Evolutionary conservation across 2,329 filamentous ascomycete genomes (phyloP).

Genomic region (Arthrobotrys pseudoclavata): DNA sequence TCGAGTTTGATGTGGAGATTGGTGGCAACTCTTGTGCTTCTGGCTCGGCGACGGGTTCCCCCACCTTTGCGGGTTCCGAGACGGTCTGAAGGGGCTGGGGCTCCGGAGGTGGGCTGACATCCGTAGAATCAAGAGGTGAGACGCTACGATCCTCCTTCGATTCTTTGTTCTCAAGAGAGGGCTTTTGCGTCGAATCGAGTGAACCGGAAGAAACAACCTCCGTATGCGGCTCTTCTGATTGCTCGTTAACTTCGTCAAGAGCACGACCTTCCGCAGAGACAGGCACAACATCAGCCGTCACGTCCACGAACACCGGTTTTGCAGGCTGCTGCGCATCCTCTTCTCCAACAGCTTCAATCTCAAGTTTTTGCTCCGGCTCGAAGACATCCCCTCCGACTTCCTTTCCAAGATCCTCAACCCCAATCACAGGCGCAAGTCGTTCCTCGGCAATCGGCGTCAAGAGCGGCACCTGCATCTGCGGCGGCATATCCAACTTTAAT

Average conservation of each 20-base stretch:
- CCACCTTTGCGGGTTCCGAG: neutral
- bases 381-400: neutral
- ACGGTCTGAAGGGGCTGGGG: neutral
- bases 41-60: neutral
- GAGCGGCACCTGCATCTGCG: slow-evolving; percentile 24
- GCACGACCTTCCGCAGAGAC: neutral
- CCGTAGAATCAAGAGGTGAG: neutral
- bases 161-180: neutral
- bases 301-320: neutral
- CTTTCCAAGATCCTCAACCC: neutral
- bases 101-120: neutral
- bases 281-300: neutral
- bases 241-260: neutral
- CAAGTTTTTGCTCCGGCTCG: neutral
- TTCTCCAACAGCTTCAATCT: neutral
- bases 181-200: neutral
- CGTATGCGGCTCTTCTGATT: too few species aligned
- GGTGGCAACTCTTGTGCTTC: neutral
- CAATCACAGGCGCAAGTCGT: slow-evolving; percentile 18
- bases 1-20: neutral
- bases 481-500: neutral
- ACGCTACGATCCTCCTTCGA: neutral
- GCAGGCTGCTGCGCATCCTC: neutral
- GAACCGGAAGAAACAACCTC: neutral
- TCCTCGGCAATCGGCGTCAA: slow-evolving; percentile 46